Percentiles rank a stretch among this genome's conserved stretches.
phyloP scores from a whole-genome alignment of 192 early-diverging fungal species.

The Geosiphon pyriformis region DNA sequence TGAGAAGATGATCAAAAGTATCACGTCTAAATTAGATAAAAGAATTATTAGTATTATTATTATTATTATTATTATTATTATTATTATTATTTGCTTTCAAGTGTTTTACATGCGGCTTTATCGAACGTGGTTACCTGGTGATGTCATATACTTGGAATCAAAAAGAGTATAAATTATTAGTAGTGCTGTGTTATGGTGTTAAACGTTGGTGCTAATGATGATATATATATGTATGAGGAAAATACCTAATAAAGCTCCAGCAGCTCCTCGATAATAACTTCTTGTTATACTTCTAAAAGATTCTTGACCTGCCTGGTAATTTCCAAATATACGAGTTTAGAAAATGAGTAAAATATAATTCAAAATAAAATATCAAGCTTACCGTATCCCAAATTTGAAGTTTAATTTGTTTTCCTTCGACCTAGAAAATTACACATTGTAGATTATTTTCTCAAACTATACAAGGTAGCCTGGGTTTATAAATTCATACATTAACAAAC shows the following conservation, averaged over 20 bases:
- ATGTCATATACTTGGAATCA: conserved; percentile 76
- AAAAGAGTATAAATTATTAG: too few relatives aligned
- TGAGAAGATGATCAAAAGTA: conserved; percentile 42
- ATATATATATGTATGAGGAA: not conserved
- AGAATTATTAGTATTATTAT: not conserved
- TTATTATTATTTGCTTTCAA: too few relatives aligned
- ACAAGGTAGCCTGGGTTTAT: too few relatives aligned
- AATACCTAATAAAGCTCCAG: conserved; percentile 65
- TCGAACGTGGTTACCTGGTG: too few relatives aligned
- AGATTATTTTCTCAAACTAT: too few relatives aligned
- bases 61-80: too few relatives aligned
- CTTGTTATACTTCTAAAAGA: conserved; percentile 81
- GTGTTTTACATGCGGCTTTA: too few relatives aligned
- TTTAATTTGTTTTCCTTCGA: conserved; percentile 79
- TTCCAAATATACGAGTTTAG: not conserved
- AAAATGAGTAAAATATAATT: not conserved
- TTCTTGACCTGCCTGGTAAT: conserved; percentile 66
- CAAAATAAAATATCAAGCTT: conserved; percentile 24
- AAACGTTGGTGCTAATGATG: not conserved
- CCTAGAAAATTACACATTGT: conserved; percentile 28
- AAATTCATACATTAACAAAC: conserved; percentile 54
- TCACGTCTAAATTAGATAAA: conserved; percentile 27
- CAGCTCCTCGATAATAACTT: conserved; percentile 79
- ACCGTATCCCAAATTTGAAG: conserved; percentile 96
- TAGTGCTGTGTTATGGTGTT: not conserved